Conservation (phyloP, 192 early-diverging fungal species). For the Coemansia sp. region DNA sequence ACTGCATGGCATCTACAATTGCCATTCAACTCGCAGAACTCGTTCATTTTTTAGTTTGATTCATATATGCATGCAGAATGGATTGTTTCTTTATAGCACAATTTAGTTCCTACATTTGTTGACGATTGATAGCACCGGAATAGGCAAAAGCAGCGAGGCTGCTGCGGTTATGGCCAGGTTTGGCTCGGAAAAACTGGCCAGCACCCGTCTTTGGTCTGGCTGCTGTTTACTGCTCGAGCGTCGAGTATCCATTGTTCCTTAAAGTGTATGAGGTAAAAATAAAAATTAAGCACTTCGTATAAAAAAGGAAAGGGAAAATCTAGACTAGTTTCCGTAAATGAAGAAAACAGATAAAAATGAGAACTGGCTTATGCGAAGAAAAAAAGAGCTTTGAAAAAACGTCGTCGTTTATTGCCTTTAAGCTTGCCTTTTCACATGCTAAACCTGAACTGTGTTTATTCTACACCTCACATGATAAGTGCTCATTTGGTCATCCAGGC, state of each 20-base stretch:
- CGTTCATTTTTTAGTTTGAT: not conserved
- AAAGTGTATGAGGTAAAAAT: not conserved
- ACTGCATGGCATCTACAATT: constrained; percentile 31
- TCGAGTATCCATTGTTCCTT: not conserved
- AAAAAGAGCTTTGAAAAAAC: not conserved
- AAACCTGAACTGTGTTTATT: not conserved
- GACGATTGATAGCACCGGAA: constrained; percentile 34
- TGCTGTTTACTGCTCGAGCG: not conserved
- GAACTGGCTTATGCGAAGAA: no score
- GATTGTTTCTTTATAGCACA: no score
- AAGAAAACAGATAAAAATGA: no score
- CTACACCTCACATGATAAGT: no score
- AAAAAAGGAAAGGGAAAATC: not conserved
- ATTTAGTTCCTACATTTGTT: constrained; percentile 25
- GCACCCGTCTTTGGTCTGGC: constrained; percentile 4
- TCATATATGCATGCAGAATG: no score
- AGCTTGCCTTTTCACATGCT: not conserved
- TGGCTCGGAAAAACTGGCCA: constrained; percentile 23
- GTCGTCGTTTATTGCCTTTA: not conserved
- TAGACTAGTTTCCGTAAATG: no score
- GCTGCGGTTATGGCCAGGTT: constrained; percentile 23
- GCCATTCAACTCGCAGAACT: not conserved
- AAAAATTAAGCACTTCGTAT: not conserved
- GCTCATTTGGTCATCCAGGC: constrained; percentile 52
- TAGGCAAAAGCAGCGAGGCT: constrained; percentile 25